Conservation (phyloP, 768 basidiomycete genomes). For the Podaxis sp. region DNA sequence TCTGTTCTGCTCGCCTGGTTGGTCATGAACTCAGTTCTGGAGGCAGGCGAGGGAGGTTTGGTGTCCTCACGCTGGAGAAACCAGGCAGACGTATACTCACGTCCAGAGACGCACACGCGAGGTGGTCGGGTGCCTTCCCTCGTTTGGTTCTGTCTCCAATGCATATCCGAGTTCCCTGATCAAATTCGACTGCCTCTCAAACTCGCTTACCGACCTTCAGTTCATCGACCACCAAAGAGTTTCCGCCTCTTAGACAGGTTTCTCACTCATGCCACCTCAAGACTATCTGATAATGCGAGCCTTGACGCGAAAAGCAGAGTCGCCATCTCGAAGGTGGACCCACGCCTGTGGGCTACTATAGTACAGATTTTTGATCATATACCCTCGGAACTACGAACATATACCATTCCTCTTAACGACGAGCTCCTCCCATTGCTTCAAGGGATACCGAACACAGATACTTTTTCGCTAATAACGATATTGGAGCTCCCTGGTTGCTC, state of each 20-base stretch:
- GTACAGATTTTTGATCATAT: conserved; percentile 55
- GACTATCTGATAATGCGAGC: neutral
- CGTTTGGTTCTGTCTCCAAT: conserved; percentile 43
- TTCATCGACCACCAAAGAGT: neutral
- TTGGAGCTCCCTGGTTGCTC: conserved; percentile 53
- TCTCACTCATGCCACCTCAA: neutral
- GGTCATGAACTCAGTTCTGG: neutral
- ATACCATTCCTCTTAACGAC: conserved; percentile 51
- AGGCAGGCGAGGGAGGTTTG: conserved; percentile 14
- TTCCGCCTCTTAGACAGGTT: neutral
- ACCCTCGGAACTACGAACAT: conserved; percentile 36
- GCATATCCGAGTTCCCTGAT: conserved; percentile 40
- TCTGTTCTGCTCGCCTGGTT: neutral
- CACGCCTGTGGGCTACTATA: conserved; percentile 58
- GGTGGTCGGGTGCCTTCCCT: conserved; percentile 44
- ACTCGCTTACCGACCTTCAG: conserved; percentile 28
- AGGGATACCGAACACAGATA: conserved; percentile 42
- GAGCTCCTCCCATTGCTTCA: conserved; percentile 53
- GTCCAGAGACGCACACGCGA: conserved; percentile 20
- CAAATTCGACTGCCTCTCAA: conserved; percentile 33
- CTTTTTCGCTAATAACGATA: conserved; percentile 63
- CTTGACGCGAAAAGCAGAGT: conserved; percentile 27
- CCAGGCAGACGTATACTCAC: conserved; percentile 10
- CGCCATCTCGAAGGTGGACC: conserved; percentile 35
- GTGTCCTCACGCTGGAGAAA: conserved; percentile 15